Evolutionary conservation across 2,329 filamentous ascomycete species (phyloP), one percentile per base, ranked within the genome.

Genomic region (Fusarium marasasianum): DNA sequence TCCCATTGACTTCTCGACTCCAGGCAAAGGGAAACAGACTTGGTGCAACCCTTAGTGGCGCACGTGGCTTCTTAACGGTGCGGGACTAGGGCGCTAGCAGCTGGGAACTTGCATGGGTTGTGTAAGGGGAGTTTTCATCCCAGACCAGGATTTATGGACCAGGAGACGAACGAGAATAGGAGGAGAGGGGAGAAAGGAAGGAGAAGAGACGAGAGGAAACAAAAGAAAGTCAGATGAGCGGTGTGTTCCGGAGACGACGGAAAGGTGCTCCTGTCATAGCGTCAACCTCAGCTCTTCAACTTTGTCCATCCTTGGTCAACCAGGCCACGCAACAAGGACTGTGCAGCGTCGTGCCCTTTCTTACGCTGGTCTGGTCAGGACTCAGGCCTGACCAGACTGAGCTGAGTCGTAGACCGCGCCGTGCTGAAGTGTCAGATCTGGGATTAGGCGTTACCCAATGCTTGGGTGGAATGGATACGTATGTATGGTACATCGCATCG

Each of bases 41-140:
- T 65, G 59, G 63, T 56, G 59, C 59, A 74, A 57, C 63, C 71
- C 66, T 66, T 73, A 76, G 76, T 76, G 76, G 72, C 76, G 76
- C 78, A 79, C 78, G 78, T 79, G 78, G 78, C 62, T 77, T 66
- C 66, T 71, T 61, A 74, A 75, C 71, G 77, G 78, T 80, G 78
- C 78, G 78, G 78, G 71, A 71, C 77, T 78, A 80, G 71, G 77
- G 74, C 53, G 71, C 58, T 69, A 69, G 66, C 38, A 69, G 35
- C 63, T 53, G 64, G 55, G 45, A 71, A 59, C 57, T 63, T 73
- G 55, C 73, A 77, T 77, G 68, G 75, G 57, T 69, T 63, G 73
- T 59, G 44, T 48, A 56, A 66, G 71, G 64, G 33, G 73, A 69
- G 41, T 41, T 60, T 64, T 45, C 65, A 57, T 59, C 43, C 33